Evolutionary conservation across 2,329 filamentous ascomycete genomes (phyloP).

Genomic region (Fusarium bactridioides): DNA sequence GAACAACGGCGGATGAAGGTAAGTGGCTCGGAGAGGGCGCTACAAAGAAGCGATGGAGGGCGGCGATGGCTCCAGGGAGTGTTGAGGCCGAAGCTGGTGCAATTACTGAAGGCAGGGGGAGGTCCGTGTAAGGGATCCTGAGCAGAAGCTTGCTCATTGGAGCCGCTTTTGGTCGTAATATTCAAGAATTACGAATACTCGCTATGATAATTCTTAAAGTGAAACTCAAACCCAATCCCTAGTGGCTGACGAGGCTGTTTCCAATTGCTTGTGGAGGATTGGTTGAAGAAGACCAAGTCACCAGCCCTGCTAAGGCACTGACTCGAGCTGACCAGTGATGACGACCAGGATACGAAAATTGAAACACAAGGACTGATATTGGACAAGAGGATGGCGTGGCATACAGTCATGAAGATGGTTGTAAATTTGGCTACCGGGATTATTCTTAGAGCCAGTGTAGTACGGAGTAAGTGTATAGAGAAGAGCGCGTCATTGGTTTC

Average conservation of each 20-base stretch:
- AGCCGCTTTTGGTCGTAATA: background rate
- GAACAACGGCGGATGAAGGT: conserved; percentile 57
- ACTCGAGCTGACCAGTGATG: background rate
- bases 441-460: background rate
- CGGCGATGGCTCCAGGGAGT: conserved; percentile 75
- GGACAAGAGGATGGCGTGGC: background rate
- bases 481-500: conserved; percentile 39
- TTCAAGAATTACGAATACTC: background rate
- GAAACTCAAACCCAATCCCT: background rate
- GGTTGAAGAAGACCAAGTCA: background rate
- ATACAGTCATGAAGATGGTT: conserved; percentile 1
- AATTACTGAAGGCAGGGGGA: conserved; percentile 77
- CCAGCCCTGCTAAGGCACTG: background rate
- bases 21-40: conserved; percentile 62
- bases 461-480: too few relatives aligned
- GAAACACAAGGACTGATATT: background rate
- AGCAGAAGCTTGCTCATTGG: conserved; percentile 76
- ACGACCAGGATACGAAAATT: background rate
- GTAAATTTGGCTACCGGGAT: conserved; percentile 9
- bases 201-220: background rate
- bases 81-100: conserved; percentile 77
- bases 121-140: conserved; percentile 89
- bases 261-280: conserved; percentile 32
- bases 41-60: conserved; percentile 79
- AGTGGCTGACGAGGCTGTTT: conserved; percentile 23